Percentiles rank a stretch among this genome's conserved stretches.
Evolutionary conservation across 371 early-diverging fungal species (phyloP).

Genomic region (Mucor ambiguus): DNA sequence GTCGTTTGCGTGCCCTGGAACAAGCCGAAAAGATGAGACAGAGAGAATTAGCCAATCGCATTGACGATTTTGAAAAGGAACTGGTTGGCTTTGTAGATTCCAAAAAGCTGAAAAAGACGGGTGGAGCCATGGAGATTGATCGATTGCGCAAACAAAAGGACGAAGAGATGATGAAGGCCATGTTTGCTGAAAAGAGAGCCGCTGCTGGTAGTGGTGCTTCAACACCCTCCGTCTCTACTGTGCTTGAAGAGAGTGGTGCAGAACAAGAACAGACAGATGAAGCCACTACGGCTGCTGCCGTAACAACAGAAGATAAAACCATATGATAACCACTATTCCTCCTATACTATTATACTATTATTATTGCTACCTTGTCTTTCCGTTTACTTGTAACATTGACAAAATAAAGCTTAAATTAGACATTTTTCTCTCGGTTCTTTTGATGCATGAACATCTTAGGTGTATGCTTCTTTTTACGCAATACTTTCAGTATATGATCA

Average conservation of each 20-base stretch:
- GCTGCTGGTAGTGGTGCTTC: neutral
- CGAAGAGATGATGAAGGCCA: slow-evolving; percentile 62
- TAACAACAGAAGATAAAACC: slow-evolving; percentile 1
- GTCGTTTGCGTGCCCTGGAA: slow-evolving; percentile 76
- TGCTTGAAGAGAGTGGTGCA: neutral
- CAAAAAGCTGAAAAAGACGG: slow-evolving; percentile 71
- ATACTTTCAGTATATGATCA: neutral
- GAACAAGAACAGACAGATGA: neutral
- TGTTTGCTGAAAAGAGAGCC: slow-evolving; percentile 40
- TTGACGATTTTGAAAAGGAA: slow-evolving; percentile 78
- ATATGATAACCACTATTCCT: neutral
- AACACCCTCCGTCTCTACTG: neutral
- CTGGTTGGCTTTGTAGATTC: slow-evolving; percentile 64
- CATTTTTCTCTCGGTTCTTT: no score
- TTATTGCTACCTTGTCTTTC: neutral
- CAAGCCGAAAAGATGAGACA: slow-evolving; percentile 71
- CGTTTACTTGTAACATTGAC: neutral
- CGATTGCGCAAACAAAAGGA: slow-evolving; percentile 68
- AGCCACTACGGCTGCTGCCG: neutral
- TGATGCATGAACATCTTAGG: no score
- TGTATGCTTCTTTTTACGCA: neutral
- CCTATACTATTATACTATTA: neutral
- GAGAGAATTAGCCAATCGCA: slow-evolving; percentile 66
- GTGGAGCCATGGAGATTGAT: slow-evolving; percentile 75
- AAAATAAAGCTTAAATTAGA: neutral